Percentiles rank a stretch among this genome's conserved stretches.
These are phyloP conservation scores for Auricularia auricula-judae DNA, from an alignment of 768 basidiomycete species.

Conservation along the genomic window DNA sequence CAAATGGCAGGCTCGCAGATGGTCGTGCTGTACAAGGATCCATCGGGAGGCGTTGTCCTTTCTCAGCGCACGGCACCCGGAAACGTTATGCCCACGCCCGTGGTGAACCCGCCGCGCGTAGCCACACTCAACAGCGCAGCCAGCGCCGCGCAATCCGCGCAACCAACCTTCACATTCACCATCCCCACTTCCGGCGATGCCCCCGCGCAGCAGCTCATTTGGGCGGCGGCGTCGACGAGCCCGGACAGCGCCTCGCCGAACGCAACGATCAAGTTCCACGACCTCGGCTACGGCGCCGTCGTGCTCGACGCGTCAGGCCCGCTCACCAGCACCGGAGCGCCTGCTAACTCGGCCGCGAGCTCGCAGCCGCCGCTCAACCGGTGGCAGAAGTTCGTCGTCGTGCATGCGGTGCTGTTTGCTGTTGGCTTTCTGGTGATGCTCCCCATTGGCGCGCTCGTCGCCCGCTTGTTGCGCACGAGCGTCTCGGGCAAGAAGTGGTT, in stretches of 20 bases:
- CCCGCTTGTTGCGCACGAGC: conserved; percentile 43
- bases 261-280: conserved; percentile 7
- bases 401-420: conserved; percentile 41
- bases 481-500: conserved; percentile 34
- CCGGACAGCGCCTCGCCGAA: background rate
- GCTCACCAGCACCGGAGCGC: background rate
- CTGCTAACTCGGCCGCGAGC: background rate
- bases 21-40: background rate
- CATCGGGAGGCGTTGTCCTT: conserved; percentile 15
- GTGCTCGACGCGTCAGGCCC: background rate
- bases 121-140: conserved; percentile 27
- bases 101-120: conserved; percentile 36
- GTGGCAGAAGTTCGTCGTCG: conserved; percentile 40
- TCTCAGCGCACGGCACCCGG: conserved; percentile 48
- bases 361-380: conserved; percentile 25
- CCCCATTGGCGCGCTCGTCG: conserved; percentile 41
- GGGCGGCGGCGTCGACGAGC: conserved; percentile 14
- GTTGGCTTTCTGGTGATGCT: conserved; percentile 43
- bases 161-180: background rate
- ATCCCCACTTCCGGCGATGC: background rate
- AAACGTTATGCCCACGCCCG: conserved; percentile 48
- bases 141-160: background rate
- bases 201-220: conserved; percentile 1
- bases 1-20: background rate
- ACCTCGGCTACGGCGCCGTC: conserved; percentile 3